Evolutionary conservation across 106 monocot species (phyloP).

Genomic region (Dendrobium huoshanense): DNA sequence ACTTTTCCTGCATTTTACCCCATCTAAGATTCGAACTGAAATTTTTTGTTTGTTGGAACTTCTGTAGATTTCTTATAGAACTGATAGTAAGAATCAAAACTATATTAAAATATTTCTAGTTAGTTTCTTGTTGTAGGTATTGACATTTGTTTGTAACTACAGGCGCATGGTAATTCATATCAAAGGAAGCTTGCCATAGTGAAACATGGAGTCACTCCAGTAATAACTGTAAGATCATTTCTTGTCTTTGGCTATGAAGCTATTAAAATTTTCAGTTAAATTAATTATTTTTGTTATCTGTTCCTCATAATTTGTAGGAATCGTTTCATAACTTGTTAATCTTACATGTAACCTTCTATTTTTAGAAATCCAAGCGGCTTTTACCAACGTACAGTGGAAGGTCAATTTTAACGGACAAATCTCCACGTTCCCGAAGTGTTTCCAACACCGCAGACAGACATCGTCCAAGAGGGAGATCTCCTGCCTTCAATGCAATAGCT

Average conservation of each 20-base stretch:
- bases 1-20: not conserved
- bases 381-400: constrained; percentile 47
- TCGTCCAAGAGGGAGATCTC: constrained; percentile 74
- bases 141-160: constrained; percentile 16
- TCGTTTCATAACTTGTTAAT: no score
- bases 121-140: not conserved
- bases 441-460: constrained; percentile 71
- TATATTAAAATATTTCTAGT: not conserved
- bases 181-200: constrained; percentile 85
- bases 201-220: constrained; percentile 55
- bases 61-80: no score
- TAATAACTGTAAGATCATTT: constrained; percentile 38
- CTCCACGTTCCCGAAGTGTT: constrained; percentile 65
- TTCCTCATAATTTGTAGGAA: not conserved
- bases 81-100: no score
- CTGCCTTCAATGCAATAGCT: constrained; percentile 79
- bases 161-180: constrained; percentile 97
- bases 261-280: not conserved
- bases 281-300: not conserved
- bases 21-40: no score
- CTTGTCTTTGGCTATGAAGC: not conserved
- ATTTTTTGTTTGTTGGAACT: no score
- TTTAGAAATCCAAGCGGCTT: constrained; percentile 62
- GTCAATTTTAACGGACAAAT: constrained; percentile 59
- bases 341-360: not conserved